Percentiles rank a stretch among this genome's conserved stretches.
Conservation (phyloP, 805 yeast species). For the Cyberlindnera americana region DNA sequence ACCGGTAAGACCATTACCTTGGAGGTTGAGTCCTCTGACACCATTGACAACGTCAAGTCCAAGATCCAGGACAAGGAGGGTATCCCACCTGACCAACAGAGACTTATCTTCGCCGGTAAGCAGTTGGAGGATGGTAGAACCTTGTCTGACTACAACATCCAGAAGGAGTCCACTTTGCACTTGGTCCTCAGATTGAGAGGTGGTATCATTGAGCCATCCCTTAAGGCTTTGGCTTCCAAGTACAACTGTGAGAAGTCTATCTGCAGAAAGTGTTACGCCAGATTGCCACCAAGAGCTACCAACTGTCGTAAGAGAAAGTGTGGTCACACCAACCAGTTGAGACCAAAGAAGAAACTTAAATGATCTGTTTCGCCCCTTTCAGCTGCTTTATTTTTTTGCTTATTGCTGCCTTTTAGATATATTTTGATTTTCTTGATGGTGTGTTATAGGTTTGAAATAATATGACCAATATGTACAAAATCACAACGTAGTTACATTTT, state of each 20-base stretch:
- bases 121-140: conserved; percentile 99
- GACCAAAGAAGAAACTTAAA: conserved; percentile 99
- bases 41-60: conserved; percentile 97
- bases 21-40: conserved; percentile 98
- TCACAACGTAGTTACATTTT: too few relatives aligned
- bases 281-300: conserved; percentile 99
- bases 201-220: conserved; percentile 99
- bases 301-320: conserved; percentile 99
- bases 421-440: neutral
- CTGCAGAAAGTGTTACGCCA: conserved; percentile 99
- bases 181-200: conserved; percentile 97
- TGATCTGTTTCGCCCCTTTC: conserved; percentile 48
- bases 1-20: conserved; percentile 95
- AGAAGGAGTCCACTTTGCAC: conserved; percentile 97
- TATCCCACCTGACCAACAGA: conserved; percentile 99
- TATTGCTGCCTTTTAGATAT: conserved; percentile 5
- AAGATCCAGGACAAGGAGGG: conserved; percentile 99
- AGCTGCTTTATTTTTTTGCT: conserved; percentile 13
- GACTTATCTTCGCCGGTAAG: conserved; percentile 99
- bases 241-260: conserved; percentile 99
- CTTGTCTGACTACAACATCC: conserved; percentile 98
- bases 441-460: conserved; percentile 7
- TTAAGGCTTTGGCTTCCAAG: conserved; percentile 98
- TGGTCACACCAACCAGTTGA: conserved; percentile 99
- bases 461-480: conserved; percentile 9